Percentiles rank a stretch among this genome's conserved stretches.
These are phyloP conservation scores for Rhododendron simsii DNA, from an alignment of 148 eudicot genomes.

Conservation along the genomic window DNA sequence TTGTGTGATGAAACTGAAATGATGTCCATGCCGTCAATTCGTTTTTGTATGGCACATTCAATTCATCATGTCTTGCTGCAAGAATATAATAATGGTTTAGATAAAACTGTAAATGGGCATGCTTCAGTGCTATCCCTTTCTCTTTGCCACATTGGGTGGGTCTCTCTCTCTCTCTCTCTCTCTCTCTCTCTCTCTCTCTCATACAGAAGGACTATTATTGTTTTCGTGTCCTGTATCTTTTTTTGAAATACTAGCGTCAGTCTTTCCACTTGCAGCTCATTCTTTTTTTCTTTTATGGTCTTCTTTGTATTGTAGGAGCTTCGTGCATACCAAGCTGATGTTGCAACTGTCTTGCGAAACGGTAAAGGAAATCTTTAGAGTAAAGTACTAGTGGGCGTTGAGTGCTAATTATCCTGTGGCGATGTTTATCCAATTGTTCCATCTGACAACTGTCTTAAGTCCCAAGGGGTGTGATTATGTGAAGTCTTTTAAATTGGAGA, in stretches of 20 bases:
- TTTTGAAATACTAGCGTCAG: not conserved
- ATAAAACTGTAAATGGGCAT: not conserved
- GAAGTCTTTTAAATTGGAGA: not conserved
- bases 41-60: not conserved
- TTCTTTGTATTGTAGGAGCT: conserved; percentile 56
- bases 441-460: not conserved
- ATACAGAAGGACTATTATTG: not conserved
- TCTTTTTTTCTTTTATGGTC: conserved; percentile 2
- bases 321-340: conserved; percentile 98
- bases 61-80: not conserved
- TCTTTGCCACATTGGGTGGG: not conserved
- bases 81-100: not conserved
- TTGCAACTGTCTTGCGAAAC: conserved; percentile 91
- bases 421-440: not conserved
- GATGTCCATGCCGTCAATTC: not conserved
- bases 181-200: not conserved
- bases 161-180: not conserved
- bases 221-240: not conserved
- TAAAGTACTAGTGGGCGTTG: not conserved
- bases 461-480: not conserved
- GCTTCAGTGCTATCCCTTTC: not conserved
- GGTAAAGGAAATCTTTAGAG: conserved; percentile 38
- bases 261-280: conserved; percentile 6
- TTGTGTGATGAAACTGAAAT: not conserved
- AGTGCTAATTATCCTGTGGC: not conserved